Evolutionary conservation across 1,284 basidiomycete genomes (phyloP).

Genomic region (Nidula niveotomentosa): DNA sequence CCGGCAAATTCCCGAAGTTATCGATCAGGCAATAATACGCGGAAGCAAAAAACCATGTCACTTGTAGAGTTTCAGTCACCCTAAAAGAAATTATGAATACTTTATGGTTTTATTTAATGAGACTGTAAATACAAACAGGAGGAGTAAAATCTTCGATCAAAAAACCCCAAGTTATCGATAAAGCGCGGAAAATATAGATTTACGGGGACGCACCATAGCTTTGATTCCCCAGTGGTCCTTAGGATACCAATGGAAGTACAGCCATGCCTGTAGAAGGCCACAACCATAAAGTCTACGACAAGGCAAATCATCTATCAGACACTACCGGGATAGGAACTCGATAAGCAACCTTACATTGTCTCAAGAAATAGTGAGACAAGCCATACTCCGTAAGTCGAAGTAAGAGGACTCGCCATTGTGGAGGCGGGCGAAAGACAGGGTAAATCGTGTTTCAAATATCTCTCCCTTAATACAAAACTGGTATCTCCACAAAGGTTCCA

Average conservation of each 20-base stretch:
- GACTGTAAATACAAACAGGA: not conserved
- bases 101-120: not conserved
- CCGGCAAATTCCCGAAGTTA: slow-evolving; percentile 14
- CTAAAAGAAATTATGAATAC: not conserved
- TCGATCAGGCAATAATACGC: slow-evolving; percentile 15
- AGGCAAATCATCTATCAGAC: not conserved
- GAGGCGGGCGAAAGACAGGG: no score
- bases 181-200: not conserved
- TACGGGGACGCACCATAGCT: slow-evolving; percentile 7
- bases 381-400: not conserved
- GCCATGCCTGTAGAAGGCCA: slow-evolving; percentile 19
- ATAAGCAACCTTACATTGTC: not conserved
- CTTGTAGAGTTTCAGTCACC: slow-evolving; percentile 17
- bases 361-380: not conserved
- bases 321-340: slow-evolving; percentile 3
- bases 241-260: slow-evolving; percentile 21
- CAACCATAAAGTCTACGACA: slow-evolving; percentile 16
- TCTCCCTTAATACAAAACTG: no score
- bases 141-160: not conserved
- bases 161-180: not conserved
- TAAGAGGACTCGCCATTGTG: not conserved
- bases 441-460: no score
- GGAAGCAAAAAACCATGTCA: slow-evolving; percentile 11
- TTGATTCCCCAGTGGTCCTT: slow-evolving; percentile 15
- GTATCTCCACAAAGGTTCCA: no score